phyloP scores from a whole-genome alignment of 768 basidiomycete species.

The Amanita brunnescens region DNA sequence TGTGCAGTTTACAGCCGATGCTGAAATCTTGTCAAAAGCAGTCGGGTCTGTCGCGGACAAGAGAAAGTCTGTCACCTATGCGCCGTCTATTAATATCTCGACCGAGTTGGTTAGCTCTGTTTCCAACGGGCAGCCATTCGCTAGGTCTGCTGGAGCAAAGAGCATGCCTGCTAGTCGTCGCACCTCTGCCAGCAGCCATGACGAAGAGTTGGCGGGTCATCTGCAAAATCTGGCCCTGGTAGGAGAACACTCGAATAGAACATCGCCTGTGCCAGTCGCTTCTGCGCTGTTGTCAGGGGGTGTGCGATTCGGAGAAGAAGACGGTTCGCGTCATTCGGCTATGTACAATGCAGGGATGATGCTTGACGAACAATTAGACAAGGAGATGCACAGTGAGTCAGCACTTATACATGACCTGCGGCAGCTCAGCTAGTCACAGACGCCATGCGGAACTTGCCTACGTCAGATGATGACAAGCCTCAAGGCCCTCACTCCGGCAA shows the following conservation, averaged over 20 bases:
- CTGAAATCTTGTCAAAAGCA: conserved; percentile 56
- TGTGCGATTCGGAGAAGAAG: conserved; percentile 48
- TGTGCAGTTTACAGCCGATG: conserved; percentile 47
- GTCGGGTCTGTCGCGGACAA: conserved; percentile 67
- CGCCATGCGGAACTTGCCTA: conserved; percentile 82
- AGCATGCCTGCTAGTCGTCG: conserved; percentile 91
- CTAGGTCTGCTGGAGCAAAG: conserved; percentile 69
- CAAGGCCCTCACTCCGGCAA: conserved; percentile 52
- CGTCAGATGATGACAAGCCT: conserved; percentile 86
- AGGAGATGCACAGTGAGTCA: conserved; percentile 86
- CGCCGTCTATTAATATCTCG: conserved; percentile 66
- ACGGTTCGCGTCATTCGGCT: conserved; percentile 49
- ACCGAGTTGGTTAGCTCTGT: conserved; percentile 46
- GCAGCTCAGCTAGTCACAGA: conserved; percentile 34
- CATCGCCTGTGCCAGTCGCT: conserved; percentile 48
- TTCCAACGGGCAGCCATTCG: conserved; percentile 43
- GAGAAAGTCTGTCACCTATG: conserved; percentile 82
- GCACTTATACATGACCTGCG: conserved; percentile 4
- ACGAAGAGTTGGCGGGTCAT: conserved; percentile 72
- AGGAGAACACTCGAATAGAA: conserved; percentile 49
- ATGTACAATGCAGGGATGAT: conserved; percentile 81
- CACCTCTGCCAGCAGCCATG: conserved; percentile 80
- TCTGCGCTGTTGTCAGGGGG: conserved; percentile 45
- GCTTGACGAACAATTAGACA: conserved; percentile 87
- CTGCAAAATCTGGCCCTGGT: conserved; percentile 64